Conservation (phyloP, 148 eudicot genomes). For the Rhododendron kiyosumense region DNA sequence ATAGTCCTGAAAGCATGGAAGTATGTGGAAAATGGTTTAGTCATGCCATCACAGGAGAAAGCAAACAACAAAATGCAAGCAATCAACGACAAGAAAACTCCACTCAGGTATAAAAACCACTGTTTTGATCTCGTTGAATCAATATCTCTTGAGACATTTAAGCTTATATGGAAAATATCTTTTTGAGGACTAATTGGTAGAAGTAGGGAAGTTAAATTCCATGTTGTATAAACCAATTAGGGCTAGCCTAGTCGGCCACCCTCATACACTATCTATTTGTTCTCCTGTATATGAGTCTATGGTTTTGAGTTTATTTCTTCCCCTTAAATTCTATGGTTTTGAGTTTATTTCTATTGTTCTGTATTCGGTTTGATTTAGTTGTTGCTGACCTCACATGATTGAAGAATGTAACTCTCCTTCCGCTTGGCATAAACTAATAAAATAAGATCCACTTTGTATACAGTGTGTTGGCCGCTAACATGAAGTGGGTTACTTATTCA, state of each 20-base stretch:
- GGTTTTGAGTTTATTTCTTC: background rate
- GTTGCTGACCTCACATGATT: background rate
- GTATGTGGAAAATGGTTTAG: conserved; percentile 95
- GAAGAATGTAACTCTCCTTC: background rate
- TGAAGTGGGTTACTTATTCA: background rate
- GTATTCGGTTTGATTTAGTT: background rate
- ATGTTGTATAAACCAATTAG: background rate
- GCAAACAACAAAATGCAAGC: conserved; percentile 17
- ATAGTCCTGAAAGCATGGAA: conserved; percentile 99
- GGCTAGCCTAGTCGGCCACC: background rate
- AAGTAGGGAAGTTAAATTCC: background rate
- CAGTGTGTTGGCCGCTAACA: background rate
- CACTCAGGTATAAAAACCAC: conserved; percentile 50
- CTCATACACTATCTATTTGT: background rate
- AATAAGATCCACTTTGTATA: background rate
- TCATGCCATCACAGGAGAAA: conserved; percentile 43
- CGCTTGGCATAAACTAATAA: background rate
- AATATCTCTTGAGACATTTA: background rate
- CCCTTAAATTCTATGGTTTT: background rate
- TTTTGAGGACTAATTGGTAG: background rate
- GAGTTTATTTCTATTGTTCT: background rate
- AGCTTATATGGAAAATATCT: background rate
- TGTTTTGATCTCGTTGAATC: background rate
- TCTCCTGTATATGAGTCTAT: background rate
- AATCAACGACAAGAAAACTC: conserved; percentile 29